Evolutionary conservation across 192 early-diverging fungal species (phyloP), one percentile per base, ranked within the genome.

Genomic region (Linnemannia zychae): DNA sequence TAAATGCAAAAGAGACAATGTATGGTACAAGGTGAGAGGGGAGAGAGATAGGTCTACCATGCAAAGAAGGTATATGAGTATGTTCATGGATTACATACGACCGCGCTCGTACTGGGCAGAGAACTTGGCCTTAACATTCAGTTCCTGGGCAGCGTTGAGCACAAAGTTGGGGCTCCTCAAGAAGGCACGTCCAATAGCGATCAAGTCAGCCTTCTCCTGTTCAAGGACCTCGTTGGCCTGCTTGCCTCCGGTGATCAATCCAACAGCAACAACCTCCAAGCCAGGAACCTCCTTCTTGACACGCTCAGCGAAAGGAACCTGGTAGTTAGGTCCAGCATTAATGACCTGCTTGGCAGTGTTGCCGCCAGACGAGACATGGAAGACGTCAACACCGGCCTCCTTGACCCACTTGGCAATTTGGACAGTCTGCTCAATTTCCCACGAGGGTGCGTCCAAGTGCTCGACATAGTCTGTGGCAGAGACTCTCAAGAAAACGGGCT

Each of bases 291-390:
- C 85, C 57, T 90, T 86, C 77, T 90, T 93, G 67, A 97, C 84
- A 0, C 81, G 76, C 22, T 92, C 87, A 4, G 96, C 86, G 78
- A 96, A 94, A 0, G 91, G 93, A 13, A 97, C 95, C 77, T 94
- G 95, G 88, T 92, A 95, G 1, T 82, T 86, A 5, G 88, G 87
- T 4, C 49, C 71, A 34, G 88, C 46, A 4, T 80, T 63, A 36
- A 94, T 90, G 53, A 87, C 71, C 60, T 92, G 90, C 28, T 72
- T 28, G 24, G 93, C 88, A 20, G 88, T 88, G 77, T 89, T 93
- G 18, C 95, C 98, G 49, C 95, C 95, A 7, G 93, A 89, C 15
- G 96, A 97, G 70, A 90, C 76, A 85, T 98, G 96, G 68, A 98
- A 76, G 16, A 98, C 77, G 79, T 99, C 98, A 4, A 98, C 95